Evolutionary conservation across 2,329 filamentous ascomycete genomes (phyloP), one percentile per base, ranked within the genome.

Genomic region (Fusarium papillatum): DNA sequence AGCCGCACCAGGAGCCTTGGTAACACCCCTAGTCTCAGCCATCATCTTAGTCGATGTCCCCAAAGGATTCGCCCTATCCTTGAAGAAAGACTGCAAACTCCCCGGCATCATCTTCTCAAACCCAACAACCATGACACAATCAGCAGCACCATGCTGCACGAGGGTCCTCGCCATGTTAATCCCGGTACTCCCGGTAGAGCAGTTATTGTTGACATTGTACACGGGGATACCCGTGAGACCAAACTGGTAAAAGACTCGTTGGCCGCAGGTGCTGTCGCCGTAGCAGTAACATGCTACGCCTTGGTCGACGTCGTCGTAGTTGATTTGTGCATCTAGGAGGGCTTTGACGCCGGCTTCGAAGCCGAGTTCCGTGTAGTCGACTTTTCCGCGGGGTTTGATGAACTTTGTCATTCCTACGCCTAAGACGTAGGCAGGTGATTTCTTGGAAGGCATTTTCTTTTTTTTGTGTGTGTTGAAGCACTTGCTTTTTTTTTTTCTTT

Each of bases 391-490:
- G 50, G 96, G 96, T 88, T 98, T 98, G 91, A 98, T 96, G 90
- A 98, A 98, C 86, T 98, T 98, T 87, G 96, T 98, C 95, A 98
- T 97, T 87, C 96, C 96, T 79, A 98, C 97, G 88, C 96, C 96
- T 72, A 98, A 92, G 82, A 98, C 95, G 89, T 98, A 98, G 88
- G 88, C 88, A 71, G 89, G 88, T 66, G 87, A 84, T 80, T 88
- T 89, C 78, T 87, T 87, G 80, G 84, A 84, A 60, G 87, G 83
- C 89, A 90, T 90, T 16, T 16, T 48, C 11, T 10, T 31, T 48
- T 31, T 10, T 31, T 22, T 50, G 57, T 66, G 61, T 22, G 17
- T 26, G 10, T 26, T 62, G 38, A 64, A 74, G 67, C 46, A 74
- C 71, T 78, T 41, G 68, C 72, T 77, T 73, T 36, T 31, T 36